These are phyloP conservation scores for Eleusine coracana DNA, from an alignment of 176 grass and related monocot genomes.

Conservation along the genomic window DNA sequence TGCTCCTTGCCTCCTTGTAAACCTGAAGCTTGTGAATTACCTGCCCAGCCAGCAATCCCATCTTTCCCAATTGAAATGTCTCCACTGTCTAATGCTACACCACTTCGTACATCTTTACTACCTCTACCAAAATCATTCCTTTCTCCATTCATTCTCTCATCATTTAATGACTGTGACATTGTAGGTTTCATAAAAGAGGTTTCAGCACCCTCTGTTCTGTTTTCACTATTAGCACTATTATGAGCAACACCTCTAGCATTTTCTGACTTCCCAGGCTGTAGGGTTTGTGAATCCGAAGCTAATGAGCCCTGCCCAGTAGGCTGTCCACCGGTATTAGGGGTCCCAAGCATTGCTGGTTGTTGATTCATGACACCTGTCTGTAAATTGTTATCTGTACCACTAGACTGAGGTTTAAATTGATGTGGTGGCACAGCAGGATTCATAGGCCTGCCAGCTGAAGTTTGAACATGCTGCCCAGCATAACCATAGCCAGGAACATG, in stretches of 20 bases:
- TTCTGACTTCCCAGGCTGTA: constrained; percentile 43
- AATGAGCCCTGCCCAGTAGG: constrained; percentile 33
- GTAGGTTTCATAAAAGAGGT: constrained; percentile 29
- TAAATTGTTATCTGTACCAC: constrained; percentile 27
- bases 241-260: constrained; percentile 38
- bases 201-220: constrained; percentile 34
- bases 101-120: constrained; percentile 43
- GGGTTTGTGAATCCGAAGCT: constrained; percentile 14
- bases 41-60: constrained; percentile 35
- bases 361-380: constrained; percentile 36
- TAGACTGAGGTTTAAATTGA: constrained; percentile 58
- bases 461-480: constrained; percentile 41
- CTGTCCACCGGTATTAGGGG: constrained; percentile 22
- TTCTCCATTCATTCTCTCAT: constrained; percentile 44
- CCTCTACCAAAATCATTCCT: constrained; percentile 36
- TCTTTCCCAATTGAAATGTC: constrained; percentile 39
- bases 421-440: constrained; percentile 46
- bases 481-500: constrained; percentile 34
- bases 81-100: constrained; percentile 24
- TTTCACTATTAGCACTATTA: constrained; percentile 28
- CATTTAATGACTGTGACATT: constrained; percentile 10
- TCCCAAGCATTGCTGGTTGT: constrained; percentile 33
- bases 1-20: constrained; percentile 27
- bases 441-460: constrained; percentile 37
- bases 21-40: constrained; percentile 41